Conservation (phyloP, 805 yeast species). For the Ogataea allantospora region DNA sequence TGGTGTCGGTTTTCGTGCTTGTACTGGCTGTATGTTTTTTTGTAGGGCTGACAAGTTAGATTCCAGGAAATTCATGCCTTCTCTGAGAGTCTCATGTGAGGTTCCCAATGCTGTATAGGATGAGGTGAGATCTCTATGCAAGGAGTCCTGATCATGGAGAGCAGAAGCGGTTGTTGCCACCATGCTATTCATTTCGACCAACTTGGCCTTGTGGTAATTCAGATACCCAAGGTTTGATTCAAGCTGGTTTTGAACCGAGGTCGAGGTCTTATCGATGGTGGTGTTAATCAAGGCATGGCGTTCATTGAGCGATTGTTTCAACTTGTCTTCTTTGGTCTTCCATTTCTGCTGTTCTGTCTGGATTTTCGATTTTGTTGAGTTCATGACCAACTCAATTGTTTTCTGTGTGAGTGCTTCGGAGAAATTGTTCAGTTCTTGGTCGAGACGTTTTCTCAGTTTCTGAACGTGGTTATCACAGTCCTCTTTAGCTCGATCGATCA, state of each 20-base stretch:
- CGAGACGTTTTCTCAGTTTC: conserved; percentile 9
- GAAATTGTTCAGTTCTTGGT: conserved; percentile 9
- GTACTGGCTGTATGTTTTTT: not conserved
- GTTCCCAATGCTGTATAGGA: conserved; percentile 7
- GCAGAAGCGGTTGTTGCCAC: not conserved
- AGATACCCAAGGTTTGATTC: conserved; percentile 17
- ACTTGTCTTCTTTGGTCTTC: conserved; percentile 1
- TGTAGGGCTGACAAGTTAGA: conserved; percentile 5
- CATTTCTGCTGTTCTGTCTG: conserved; percentile 8
- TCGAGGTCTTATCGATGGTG: conserved; percentile 2
- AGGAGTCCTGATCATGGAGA: not conserved
- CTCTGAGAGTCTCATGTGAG: conserved; percentile 2
- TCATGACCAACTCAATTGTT: conserved; percentile 10
- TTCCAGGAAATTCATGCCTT: conserved; percentile 6
- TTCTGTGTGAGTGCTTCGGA: conserved; percentile 10
- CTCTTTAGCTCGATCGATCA: conserved; percentile 3
- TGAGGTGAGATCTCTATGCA: not conserved
- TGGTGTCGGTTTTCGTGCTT: not conserved
- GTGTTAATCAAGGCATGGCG: not conserved
- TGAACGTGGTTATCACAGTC: conserved; percentile 8
- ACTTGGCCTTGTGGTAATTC: conserved; percentile 16
- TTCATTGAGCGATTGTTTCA: conserved; percentile 1
- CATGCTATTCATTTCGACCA: conserved; percentile 5
- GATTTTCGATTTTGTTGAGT: conserved; percentile 11
- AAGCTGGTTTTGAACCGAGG: conserved; percentile 10